Base-by-base conservation (phyloP, 495 filamentous ascomycete species). In the Niebla homalea region DNA sequence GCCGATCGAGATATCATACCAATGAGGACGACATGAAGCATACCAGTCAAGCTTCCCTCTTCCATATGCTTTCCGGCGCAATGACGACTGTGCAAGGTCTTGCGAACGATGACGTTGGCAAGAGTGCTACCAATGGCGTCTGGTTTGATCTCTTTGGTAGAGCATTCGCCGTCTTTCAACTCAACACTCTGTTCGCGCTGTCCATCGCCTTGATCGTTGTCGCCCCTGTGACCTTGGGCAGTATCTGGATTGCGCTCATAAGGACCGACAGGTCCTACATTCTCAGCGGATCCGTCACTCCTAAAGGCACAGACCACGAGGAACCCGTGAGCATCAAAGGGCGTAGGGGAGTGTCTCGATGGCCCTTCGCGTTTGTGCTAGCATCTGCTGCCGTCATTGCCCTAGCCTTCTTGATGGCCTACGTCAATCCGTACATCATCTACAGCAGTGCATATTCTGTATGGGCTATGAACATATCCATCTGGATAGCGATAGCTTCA, bases 121-220 rank as follows among this genome's bases (percentile, higher is more conserved):
- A 11, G 8, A 32, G 7, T 32, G 29, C 29, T 32, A 32, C 75
- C 36, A 65, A 74, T 54, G 85, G 79, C 41, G 90, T 96, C 20
- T 98, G 88, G 87, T 98, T 96, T 61, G 92, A 97, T 63, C 63
- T 96, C 2, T 94, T 94, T 50, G 92, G 92, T 35, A 76, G 73
- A 46, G 72, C 70, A 2, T 87, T 97, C 60, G 85, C 83, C 19
- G 74, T 96, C 15, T 85, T 95, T 57, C 69, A 70, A 6, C 70
- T 96, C 2, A 76, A 84, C 48, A 87, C 85, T 5, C 69, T 96
- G 50, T 96, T 97, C 63, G 88, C 86, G 3, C 73, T 92, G 64
- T 89, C 86, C 32, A 75, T 98, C 11, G 83, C 85, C 4, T 62
- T 97, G 11, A 74, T 96, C 6, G 75, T 93, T 19, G 80, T 82